A percentile compares a stretch with the other conserved stretches of the same genome.
These are phyloP conservation scores for Suillus clintonianus DNA, from an alignment of 768 basidiomycete genomes.

Conservation along the genomic window DNA sequence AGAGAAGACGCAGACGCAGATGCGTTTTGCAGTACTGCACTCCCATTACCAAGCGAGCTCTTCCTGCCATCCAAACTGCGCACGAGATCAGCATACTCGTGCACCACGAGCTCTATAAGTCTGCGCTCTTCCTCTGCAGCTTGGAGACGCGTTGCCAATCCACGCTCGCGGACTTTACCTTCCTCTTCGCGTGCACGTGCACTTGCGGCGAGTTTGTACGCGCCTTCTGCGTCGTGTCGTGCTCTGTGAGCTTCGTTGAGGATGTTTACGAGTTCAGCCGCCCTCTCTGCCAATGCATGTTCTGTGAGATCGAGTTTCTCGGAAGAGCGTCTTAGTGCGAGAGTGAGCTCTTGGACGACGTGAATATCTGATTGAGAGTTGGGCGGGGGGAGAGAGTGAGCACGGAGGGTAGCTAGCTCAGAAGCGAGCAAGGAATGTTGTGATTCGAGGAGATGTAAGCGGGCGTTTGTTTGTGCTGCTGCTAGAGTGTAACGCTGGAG, in stretches of 20 bases:
- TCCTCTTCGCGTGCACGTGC: constrained; percentile 59
- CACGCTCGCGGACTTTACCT: constrained; percentile 47
- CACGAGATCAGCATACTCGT: constrained; percentile 78
- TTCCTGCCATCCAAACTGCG: constrained; percentile 57
- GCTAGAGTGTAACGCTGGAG: constrained; percentile 61
- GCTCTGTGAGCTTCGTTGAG: constrained; percentile 47
- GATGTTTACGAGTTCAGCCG: constrained; percentile 45
- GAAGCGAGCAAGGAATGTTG: constrained; percentile 59
- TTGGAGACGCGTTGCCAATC: constrained; percentile 46
- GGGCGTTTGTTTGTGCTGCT: constrained; percentile 42
- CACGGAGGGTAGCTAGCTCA: constrained; percentile 58
- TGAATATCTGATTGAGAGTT: constrained; percentile 31
- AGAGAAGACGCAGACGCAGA: constrained; percentile 20
- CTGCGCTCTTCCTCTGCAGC: constrained; percentile 57
- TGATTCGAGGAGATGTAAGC: constrained; percentile 49
- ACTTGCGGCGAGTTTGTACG: constrained; percentile 56
- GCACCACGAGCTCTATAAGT: constrained; percentile 64
- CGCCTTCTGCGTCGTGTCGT: constrained; percentile 46
- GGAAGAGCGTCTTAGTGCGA: constrained; percentile 66
- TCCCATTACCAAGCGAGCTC: constrained; percentile 16
- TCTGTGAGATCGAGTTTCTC: constrained; percentile 71
- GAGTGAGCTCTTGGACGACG: constrained; percentile 53
- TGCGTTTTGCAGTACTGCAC: constrained; percentile 8
- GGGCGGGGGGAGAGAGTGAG: constrained; percentile 46
- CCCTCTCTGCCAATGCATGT: constrained; percentile 49